Conservation (phyloP, 345 rosid species). For the Acer negundo region DNA sequence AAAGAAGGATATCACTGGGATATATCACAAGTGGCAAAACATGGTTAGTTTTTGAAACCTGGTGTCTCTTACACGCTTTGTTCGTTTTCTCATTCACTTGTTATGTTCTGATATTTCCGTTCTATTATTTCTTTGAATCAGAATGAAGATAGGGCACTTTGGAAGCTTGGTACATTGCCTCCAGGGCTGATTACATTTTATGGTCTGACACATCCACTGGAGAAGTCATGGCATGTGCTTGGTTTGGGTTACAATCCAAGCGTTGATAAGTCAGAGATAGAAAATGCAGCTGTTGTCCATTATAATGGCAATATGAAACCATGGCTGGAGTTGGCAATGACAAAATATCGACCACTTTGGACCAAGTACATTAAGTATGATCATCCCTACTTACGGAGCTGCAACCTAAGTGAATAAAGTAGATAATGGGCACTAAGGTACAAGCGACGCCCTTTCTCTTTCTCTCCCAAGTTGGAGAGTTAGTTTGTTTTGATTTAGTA, state of each 20-base stretch:
- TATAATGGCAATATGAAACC: slow-evolving; percentile 99
- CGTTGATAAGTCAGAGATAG: slow-evolving; percentile 72
- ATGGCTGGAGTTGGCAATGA: slow-evolving; percentile 97
- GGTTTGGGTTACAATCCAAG: slow-evolving; percentile 98
- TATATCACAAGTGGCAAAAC: slow-evolving; percentile 98
- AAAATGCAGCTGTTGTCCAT: slow-evolving; percentile 89
- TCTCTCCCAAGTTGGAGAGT: slow-evolving; percentile 16
- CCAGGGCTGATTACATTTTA: slow-evolving; percentile 97
- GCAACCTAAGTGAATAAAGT: slow-evolving; percentile 70
- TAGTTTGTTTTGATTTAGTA: slow-evolving; percentile 22
- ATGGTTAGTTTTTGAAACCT: slow-evolving; percentile 55
- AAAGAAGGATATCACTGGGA: slow-evolving; percentile 92
- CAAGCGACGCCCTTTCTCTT: slow-evolving; percentile 12
- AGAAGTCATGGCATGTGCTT: slow-evolving; percentile 97
- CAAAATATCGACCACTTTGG: slow-evolving; percentile 91
- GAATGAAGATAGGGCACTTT: slow-evolving; percentile 91
- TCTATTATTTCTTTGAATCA: slow-evolving; percentile 25
- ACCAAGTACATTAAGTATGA: slow-evolving; percentile 84
- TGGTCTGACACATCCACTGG: slow-evolving; percentile 76
- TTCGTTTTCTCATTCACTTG: neutral
- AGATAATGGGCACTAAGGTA: slow-evolving; percentile 21
- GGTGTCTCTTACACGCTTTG: neutral
- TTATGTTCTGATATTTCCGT: slow-evolving; percentile 8
- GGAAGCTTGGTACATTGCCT: slow-evolving; percentile 99
- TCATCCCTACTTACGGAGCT: slow-evolving; percentile 80